Base-by-base conservation (phyloP, 176 grass and related monocot species). In the Neostapfia colusana region DNA sequence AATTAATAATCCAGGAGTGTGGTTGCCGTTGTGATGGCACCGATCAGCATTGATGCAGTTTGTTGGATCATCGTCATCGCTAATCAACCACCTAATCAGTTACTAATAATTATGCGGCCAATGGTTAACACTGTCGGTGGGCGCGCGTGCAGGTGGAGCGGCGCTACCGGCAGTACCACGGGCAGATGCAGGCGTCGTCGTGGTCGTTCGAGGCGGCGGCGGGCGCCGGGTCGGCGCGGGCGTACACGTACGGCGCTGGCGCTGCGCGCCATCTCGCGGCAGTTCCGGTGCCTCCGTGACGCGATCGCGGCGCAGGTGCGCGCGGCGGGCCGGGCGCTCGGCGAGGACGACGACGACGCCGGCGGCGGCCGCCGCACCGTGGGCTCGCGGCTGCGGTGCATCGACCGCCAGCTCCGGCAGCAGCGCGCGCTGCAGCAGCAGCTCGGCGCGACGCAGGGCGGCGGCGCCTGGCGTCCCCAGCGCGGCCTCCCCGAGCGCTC, bases 231-330 rank as follows among this genome's bases (percentile, higher is more conserved):
- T 92, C 96, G 25, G 87, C 96, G 17, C 79, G 83, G 73, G 87
- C 96, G 46, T 95, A 99, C 89, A 99, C n/a, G n/a, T n/a, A n/a
- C 96, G 55, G 86, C 89, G 18, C 96, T 99, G 58, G 96, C 96
- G 53, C 82, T 99, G 45, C 89, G 86, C 64, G 92, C 96, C 31
- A 99, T 99, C 68, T 99, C 96, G 72, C 90, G 91, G 78, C 92
- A 95, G 74, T 99, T 99, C 79, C 89, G 96, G 53, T 99, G 92
- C 79, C 85, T 99, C 28, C 89, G 92, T 5, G 96, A 99, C 74
- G 92, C 87, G 61, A 99, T 99, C 76, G 83, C 87, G 2, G 63
- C 34, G 61, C 96, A 95, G 69, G 89, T 99, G 53, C 80, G 83
- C 20, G 83, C 89, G 0, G 89, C 96, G 5, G 85, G 92, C 64